Base-by-base conservation (phyloP, 2,329 filamentous ascomycete species). In the Cladorrhinum sp. region DNA sequence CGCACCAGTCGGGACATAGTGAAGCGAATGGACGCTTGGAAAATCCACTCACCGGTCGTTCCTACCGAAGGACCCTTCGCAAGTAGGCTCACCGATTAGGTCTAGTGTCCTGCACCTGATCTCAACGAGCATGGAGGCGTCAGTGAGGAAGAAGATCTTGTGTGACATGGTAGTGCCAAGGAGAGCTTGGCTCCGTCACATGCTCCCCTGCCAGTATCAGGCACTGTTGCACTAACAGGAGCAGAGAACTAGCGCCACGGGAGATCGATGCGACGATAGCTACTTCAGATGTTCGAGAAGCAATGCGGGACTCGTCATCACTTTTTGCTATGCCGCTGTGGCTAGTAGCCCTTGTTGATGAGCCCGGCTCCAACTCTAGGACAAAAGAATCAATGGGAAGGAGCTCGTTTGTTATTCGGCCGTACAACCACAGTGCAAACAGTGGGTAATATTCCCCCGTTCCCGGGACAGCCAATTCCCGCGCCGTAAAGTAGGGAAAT, bases 71-170 rank as follows among this genome's bases (percentile, higher is more conserved):
- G 7, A 23, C 16, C 27, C 8, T 24, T 41, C 57, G 59, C 56
- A 60, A 61, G 62, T 58, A 64, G 48, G 62, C 49, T 54, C 41
- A 27, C 50, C 32, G 41, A 65, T 62, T 60, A 54, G 58, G 62
- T 45, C 54, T 62, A 64, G 62, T 38, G 55, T 56, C 41, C 57
- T 62, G 63, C 61, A 63, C 12, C 24, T 57, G 48, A 55, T 55
- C 61, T 12, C 38, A 53, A 57, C 2, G 23, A 55, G 55, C 29
- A 56, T 18, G 38, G 48, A 55, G 32, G 9, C 32, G 41, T 41
- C n/a, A 38, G 4, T 29, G 54, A 45, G 36, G 24, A n/a, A 23
- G 18, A n/a, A n/a, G 56, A 51, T 59, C 45, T 55, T 48, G 53
- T 61, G 62, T 61, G 60, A 63, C 58, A 45, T 50, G 52, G 58